Conservation (phyloP, 2,329 filamentous ascomycete species). For the Epichloe brachyelytri region DNA sequence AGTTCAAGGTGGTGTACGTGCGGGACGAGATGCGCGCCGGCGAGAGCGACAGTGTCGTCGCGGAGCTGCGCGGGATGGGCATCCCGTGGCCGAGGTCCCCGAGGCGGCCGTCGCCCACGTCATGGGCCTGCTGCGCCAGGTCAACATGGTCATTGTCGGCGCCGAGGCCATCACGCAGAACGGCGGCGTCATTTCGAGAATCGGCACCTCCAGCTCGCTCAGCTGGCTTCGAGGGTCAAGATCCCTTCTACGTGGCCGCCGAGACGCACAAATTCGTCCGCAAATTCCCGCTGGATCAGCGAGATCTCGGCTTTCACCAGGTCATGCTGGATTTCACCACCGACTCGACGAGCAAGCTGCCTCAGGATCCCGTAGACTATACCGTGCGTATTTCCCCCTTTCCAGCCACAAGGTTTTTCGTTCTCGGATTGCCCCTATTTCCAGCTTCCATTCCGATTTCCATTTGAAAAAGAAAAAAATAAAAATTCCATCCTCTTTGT, state of each 20-base stretch:
- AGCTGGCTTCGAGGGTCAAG: conserved; percentile 55
- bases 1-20: conserved; percentile 79
- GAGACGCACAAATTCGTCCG: conserved; percentile 97
- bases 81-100: conserved; percentile 58
- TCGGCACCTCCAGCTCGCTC: conserved; percentile 81
- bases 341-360: conserved; percentile 30
- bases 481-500: no score
- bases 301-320: conserved; percentile 68
- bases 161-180: conserved; percentile 88
- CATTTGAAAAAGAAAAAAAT: no score
- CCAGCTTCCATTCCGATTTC: no score
- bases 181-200: conserved; percentile 77
- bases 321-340: conserved; percentile 61
- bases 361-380: conserved; percentile 53
- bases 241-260: conserved; percentile 79
- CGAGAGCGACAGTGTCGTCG: conserved; percentile 61
- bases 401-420: no score
- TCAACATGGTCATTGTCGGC: conserved; percentile 55
- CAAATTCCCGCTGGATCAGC: conserved; percentile 70
- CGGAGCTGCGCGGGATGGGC: conserved; percentile 54
- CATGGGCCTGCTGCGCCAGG: conserved; percentile 40
- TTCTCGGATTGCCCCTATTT: no score
- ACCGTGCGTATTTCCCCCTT: conserved; percentile 36
- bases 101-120: conserved; percentile 63
- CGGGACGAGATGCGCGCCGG: conserved; percentile 39